Conservation (phyloP, 2,329 filamentous ascomycete species). For the Trichoderma sp. region DNA sequence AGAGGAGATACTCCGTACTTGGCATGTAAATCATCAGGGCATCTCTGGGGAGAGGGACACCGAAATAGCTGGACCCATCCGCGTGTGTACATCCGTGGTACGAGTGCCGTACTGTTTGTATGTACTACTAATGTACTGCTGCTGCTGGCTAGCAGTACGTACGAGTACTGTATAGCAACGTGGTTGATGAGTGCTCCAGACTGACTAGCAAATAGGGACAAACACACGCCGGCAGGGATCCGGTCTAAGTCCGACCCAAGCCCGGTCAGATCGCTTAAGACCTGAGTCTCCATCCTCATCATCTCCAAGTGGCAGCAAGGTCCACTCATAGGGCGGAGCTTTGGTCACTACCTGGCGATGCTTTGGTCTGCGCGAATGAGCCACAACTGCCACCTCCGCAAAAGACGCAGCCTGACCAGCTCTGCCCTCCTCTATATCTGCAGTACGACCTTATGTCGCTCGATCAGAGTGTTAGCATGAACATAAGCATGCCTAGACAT, state of each 20-base stretch:
- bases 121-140: no score
- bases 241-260: no score
- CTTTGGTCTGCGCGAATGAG: neutral
- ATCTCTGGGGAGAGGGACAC: neutral
- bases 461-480: neutral
- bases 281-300: constrained; percentile 3
- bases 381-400: constrained; percentile 10
- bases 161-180: no score
- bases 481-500: neutral
- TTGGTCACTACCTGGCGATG: constrained; percentile 7
- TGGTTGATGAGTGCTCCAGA: neutral
- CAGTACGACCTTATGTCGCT: neutral
- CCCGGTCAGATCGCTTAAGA: constrained; percentile 11
- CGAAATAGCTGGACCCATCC: neutral
- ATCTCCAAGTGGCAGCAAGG: constrained; percentile 2
- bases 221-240: neutral
- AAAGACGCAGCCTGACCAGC: neutral
- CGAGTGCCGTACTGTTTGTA: neutral
- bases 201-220: constrained; percentile 2
- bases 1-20: neutral
- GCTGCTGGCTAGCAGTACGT: no score
- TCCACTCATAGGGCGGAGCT: constrained; percentile 17
- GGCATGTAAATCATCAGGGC: neutral
- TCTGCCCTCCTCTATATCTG: neutral
- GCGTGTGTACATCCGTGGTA: neutral